Conservation (phyloP, 371 early-diverging fungal genomes). For the Polyrhizophydium stewartii region DNA sequence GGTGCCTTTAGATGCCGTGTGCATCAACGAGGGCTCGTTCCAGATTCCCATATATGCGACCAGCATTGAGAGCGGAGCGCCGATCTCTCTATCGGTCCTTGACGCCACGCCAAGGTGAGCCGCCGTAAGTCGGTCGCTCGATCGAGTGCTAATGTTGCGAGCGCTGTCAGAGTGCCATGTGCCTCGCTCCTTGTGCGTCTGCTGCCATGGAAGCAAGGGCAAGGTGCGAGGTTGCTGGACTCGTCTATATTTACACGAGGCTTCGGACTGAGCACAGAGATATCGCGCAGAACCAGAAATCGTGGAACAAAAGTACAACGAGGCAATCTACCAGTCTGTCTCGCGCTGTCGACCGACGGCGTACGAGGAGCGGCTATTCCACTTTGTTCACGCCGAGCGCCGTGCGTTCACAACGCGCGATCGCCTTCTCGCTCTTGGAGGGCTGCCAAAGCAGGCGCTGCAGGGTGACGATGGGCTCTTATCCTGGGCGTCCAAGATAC, state of each 20-base stretch:
- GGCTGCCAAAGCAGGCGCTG: background rate
- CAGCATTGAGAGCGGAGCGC: background rate
- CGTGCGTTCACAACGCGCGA: background rate
- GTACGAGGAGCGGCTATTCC: background rate
- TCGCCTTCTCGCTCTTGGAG: background rate
- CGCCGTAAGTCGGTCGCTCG: too few species aligned
- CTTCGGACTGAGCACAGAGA: background rate
- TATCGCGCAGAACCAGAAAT: background rate
- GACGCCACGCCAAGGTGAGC: too few species aligned
- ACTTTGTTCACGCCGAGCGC: background rate
- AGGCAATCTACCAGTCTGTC: background rate
- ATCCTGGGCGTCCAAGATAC: background rate
- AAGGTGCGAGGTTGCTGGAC: too few species aligned
- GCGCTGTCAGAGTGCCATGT: background rate
- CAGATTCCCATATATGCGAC: slow-evolving; percentile 1
- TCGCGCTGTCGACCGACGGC: background rate
- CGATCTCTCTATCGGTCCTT: too few species aligned
- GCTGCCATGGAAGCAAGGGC: background rate
- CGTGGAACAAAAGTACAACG: too few species aligned
- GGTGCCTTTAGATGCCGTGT: background rate
- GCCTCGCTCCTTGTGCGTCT: background rate
- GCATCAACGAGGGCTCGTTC: background rate
- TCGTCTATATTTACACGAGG: too few species aligned
- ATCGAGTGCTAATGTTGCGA: background rate
- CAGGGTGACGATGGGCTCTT: slow-evolving; percentile 1